Evolutionary conservation across 1,284 basidiomycete species (phyloP).

Genomic region (Mycena sp.): DNA sequence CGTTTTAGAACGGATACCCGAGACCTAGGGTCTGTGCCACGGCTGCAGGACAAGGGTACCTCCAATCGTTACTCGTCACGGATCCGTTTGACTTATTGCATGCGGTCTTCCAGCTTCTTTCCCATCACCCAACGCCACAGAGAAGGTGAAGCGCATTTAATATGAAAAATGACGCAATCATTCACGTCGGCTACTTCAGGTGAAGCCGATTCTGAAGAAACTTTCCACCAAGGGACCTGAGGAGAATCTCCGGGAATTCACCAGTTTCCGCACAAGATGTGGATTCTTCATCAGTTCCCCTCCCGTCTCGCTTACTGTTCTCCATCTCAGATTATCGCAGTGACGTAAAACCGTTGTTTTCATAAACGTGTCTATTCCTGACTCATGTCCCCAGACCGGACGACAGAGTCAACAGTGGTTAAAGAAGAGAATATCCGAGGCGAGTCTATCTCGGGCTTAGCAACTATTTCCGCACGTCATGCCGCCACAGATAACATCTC

Average conservation of each 20-base stretch:
- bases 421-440: slow-evolving; percentile 74
- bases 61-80: slow-evolving; percentile 13
- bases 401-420: slow-evolving; percentile 88
- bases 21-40: slow-evolving; percentile 58
- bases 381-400: slow-evolving; percentile 67
- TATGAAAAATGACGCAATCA: slow-evolving; percentile 2
- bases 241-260: slow-evolving; percentile 78
- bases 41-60: slow-evolving; percentile 48
- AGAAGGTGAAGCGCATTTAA: slow-evolving; percentile 40
- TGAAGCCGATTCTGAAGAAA: slow-evolving; percentile 69
- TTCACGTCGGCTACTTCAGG: slow-evolving; percentile 32
- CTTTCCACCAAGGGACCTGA: slow-evolving; percentile 74
- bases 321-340: slow-evolving; percentile 76
- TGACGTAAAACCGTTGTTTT: slow-evolving; percentile 57
- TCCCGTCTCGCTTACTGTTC: background rate
- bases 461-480: slow-evolving; percentile 18
- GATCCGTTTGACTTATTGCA: slow-evolving; percentile 31
- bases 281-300: slow-evolving; percentile 41
- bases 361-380: slow-evolving; percentile 24
- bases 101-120: slow-evolving; percentile 55
- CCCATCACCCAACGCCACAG: slow-evolving; percentile 66
- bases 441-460: slow-evolving; percentile 41
- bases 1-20: slow-evolving; percentile 76
- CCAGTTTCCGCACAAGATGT: slow-evolving; percentile 79
- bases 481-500: slow-evolving; percentile 66